Evolutionary conservation across 1,284 basidiomycete species (phyloP).

Genomic region (Microbotryum lychnidis-dioicae): DNA sequence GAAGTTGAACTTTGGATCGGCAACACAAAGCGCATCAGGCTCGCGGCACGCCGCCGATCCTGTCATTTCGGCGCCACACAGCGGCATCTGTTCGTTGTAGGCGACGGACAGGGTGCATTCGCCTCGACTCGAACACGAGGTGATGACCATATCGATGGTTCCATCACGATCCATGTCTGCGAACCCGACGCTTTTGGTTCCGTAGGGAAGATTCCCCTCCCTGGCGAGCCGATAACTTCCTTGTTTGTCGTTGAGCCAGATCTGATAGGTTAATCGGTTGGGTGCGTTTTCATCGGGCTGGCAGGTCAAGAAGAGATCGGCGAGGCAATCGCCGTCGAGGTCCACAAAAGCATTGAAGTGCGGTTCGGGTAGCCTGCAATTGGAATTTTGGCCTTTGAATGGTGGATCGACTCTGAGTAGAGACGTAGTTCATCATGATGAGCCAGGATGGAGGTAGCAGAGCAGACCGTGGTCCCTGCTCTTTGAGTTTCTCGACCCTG

Average conservation of each 20-base stretch:
- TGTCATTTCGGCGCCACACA: conserved; percentile 49
- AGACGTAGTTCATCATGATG: not conserved
- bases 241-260: conserved; percentile 77
- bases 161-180: conserved; percentile 94
- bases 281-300: conserved; percentile 48
- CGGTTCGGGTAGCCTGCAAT: conserved; percentile 68
- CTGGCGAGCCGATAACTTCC: conserved; percentile 58
- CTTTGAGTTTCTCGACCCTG: no score
- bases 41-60: conserved; percentile 53
- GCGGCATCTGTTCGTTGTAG: conserved; percentile 81
- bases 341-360: conserved; percentile 96
- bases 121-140: conserved; percentile 66
- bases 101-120: conserved; percentile 82
- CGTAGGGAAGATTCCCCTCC: conserved; percentile 62
- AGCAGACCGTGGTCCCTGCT: not conserved
- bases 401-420: conserved; percentile 50
- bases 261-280: conserved; percentile 56
- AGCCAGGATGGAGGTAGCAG: not conserved
- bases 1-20: conserved; percentile 73
- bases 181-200: conserved; percentile 72
- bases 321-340: conserved; percentile 89
- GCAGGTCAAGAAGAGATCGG: conserved; percentile 90
- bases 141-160: conserved; percentile 89
- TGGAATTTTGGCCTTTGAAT: conserved; percentile 45
- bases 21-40: conserved; percentile 69